Evolutionary conservation across 2,329 filamentous ascomycete genomes (phyloP).

Genomic region (Venturia carpophila): DNA sequence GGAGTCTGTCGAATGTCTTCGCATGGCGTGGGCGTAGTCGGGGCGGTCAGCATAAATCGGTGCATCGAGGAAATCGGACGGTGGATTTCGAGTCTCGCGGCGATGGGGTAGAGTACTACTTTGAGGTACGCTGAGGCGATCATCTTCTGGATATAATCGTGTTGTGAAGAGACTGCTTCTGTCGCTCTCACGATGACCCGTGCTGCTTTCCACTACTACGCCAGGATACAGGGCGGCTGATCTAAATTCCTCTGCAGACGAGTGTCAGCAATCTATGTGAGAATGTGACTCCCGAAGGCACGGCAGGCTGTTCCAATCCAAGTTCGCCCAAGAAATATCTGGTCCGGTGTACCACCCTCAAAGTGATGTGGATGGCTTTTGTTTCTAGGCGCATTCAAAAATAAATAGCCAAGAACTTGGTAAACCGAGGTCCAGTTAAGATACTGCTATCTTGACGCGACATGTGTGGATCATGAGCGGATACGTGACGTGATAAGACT

Average conservation of each 20-base stretch:
- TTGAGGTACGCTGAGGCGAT: slow-evolving; percentile 1
- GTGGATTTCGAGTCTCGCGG: neutral
- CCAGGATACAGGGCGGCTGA: neutral
- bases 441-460: neutral
- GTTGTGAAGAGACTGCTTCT: neutral
- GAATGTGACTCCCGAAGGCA: neutral
- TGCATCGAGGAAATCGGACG: neutral
- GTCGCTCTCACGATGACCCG: slow-evolving; percentile 9
- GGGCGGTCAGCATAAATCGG: neutral
- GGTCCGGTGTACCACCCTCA: neutral
- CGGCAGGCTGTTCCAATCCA: neutral
- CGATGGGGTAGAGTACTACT: slow-evolving; percentile 2
- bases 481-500: too few species aligned
- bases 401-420: neutral
- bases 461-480: too few species aligned
- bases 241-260: neutral
- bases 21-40: neutral
- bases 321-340: neutral
- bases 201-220: neutral
- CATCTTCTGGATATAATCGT: neutral
- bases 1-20: neutral
- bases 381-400: neutral
- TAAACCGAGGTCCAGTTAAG: neutral
- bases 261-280: neutral
- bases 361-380: neutral